Conservation (phyloP, 352 stramenopile genomes). For the Phytopythium boreale region DNA sequence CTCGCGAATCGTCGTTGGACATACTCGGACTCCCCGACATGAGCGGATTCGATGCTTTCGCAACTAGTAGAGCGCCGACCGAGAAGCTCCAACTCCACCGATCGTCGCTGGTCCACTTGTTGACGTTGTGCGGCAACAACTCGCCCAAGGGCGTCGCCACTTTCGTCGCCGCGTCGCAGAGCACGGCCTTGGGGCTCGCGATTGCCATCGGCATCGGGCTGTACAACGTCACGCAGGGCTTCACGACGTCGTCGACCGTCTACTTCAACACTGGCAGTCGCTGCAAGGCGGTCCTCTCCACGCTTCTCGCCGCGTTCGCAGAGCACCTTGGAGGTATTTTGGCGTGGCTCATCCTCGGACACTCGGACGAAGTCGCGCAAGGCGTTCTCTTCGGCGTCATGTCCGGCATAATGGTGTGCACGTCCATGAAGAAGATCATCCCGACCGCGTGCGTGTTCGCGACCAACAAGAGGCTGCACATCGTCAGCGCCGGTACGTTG, state of each 20-base stretch:
- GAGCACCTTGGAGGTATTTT: slow-evolving; percentile 88
- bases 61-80: neutral
- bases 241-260: slow-evolving; percentile 93
- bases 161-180: slow-evolving; percentile 89
- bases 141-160: slow-evolving; percentile 95
- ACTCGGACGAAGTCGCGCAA: slow-evolving; percentile 72
- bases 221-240: slow-evolving; percentile 97
- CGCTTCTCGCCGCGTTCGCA: slow-evolving; percentile 80
- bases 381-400: slow-evolving; percentile 91
- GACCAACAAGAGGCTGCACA: slow-evolving; percentile 51
- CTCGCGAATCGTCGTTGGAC: slow-evolving; percentile 14
- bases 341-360: slow-evolving; percentile 81
- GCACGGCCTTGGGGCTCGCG: slow-evolving; percentile 88
- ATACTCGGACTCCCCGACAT: slow-evolving; percentile 26
- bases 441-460: slow-evolving; percentile 90
- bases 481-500: slow-evolving; percentile 80
- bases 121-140: slow-evolving; percentile 94
- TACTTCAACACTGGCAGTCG: slow-evolving; percentile 96
- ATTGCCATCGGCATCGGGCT: slow-evolving; percentile 94
- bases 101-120: slow-evolving; percentile 87
- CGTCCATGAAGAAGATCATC: slow-evolving; percentile 88
- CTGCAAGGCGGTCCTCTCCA: slow-evolving; percentile 92
- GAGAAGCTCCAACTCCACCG: slow-evolving; percentile 43
- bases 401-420: slow-evolving; percentile 93
- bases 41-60: neutral